Evolutionary conservation across 495 filamentous ascomycete genomes (phyloP).

Genomic region (Articulospora tetracladia): DNA sequence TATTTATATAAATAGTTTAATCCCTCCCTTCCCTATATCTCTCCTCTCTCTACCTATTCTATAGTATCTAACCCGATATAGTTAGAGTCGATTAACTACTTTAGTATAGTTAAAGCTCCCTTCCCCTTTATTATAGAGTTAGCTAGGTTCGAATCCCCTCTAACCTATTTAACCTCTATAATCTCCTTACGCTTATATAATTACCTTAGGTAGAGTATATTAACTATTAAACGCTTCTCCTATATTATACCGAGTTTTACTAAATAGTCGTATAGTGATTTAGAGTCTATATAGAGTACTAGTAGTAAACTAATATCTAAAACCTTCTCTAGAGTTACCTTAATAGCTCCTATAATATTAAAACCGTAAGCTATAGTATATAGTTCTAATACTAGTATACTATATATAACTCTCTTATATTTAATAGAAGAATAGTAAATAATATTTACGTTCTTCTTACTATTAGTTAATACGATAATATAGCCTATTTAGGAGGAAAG

Average conservation of each 20-base stretch:
- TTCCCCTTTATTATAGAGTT: constrained; percentile 21
- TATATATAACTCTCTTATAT: constrained; percentile 18
- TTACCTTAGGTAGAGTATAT: constrained; percentile 12
- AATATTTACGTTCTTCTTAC: constrained; percentile 10
- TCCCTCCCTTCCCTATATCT: background rate
- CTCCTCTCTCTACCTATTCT: constrained; percentile 17
- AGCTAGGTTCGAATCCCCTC: constrained; percentile 10
- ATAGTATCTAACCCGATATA: background rate
- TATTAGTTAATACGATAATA: constrained; percentile 13
- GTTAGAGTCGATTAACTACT: constrained; percentile 20
- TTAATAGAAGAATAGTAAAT: constrained; percentile 18
- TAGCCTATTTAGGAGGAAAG: constrained; percentile 15
- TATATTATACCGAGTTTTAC: constrained; percentile 10
- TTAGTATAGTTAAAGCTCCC: background rate
- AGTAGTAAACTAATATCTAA: background rate
- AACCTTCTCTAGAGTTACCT: constrained; percentile 1
- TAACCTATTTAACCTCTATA: constrained; percentile 18
- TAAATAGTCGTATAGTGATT: constrained; percentile 16
- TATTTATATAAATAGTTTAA: background rate
- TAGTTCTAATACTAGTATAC: constrained; percentile 12
- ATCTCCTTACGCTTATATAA: constrained; percentile 18
- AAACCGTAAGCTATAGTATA: constrained; percentile 15
- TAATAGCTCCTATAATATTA: constrained; percentile 4
- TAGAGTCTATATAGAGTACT: constrained; percentile 13
- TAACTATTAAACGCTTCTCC: constrained; percentile 18